Percentiles rank a stretch among this genome's conserved stretches.
Evolutionary conservation across 345 rosid genomes (phyloP).

Genomic region (Salix exigua): DNA sequence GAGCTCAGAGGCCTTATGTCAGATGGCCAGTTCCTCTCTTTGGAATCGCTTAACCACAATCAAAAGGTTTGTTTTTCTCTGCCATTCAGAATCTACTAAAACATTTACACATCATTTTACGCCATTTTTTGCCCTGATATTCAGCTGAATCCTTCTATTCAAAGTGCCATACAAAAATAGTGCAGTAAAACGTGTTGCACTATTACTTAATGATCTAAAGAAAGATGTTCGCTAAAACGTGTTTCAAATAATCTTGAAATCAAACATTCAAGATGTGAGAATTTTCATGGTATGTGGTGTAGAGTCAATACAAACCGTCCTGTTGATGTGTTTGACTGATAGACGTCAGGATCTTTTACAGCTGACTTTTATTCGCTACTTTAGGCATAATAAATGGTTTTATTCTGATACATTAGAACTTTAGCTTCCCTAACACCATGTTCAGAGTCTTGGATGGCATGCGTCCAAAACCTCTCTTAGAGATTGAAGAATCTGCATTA

Average conservation of each 20-base stretch:
- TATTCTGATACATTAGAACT: neutral
- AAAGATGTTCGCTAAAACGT: neutral
- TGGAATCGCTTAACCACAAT: constrained; percentile 65
- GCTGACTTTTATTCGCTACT: neutral
- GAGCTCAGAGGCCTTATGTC: constrained; percentile 78
- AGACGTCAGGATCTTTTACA: neutral
- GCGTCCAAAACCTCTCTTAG: neutral
- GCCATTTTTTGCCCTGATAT: neutral
- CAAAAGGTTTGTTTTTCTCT: constrained; percentile 57
- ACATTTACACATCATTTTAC: neutral
- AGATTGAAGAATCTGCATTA: neutral
- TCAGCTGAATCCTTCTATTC: neutral
- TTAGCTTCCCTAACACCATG: neutral
- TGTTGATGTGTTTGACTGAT: neutral
- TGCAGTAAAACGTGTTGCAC: neutral
- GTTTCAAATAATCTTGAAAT: neutral
- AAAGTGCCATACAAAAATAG: neutral
- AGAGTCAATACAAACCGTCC: neutral
- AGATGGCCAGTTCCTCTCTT: constrained; percentile 66
- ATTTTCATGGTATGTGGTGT: neutral
- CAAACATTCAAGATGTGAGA: neutral
- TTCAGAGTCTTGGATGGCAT: neutral
- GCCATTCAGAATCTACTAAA: neutral
- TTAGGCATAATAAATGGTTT: neutral
- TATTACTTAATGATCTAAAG: neutral